These are phyloP conservation scores for Lomentospora prolificans DNA, from an alignment of 2,329 filamentous ascomycete species.

Conservation along the genomic window DNA sequence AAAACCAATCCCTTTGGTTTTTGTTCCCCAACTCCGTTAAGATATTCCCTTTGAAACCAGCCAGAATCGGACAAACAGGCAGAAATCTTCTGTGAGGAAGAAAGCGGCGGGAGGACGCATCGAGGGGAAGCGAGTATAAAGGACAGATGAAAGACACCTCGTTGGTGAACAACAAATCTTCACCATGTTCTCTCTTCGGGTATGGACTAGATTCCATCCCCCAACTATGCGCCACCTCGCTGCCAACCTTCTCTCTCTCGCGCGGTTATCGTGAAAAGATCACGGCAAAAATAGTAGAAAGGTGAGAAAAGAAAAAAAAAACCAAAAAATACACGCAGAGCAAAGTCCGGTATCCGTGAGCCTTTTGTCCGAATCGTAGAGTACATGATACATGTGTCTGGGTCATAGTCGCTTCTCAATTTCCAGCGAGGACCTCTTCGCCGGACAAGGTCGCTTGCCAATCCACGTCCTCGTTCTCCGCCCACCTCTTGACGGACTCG, in stretches of 20 bases:
- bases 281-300: neutral
- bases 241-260: neutral
- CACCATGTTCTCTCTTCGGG: neutral
- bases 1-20: slow-evolving; percentile 6
- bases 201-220: too few species aligned
- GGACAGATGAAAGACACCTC: too few species aligned
- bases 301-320: neutral
- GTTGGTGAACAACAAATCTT: too few species aligned
- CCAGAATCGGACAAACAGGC: neutral
- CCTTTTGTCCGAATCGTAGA: slow-evolving; percentile 1
- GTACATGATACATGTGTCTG: neutral
- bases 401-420: neutral
- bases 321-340: neutral
- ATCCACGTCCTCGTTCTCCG: slow-evolving; percentile 5
- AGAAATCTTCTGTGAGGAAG: neutral
- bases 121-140: neutral
- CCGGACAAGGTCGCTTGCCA: slow-evolving; percentile 5
- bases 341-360: neutral
- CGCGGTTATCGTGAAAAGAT: neutral
- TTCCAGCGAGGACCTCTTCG: slow-evolving; percentile 5
- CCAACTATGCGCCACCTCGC: too few species aligned
- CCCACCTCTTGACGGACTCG: slow-evolving; percentile 6
- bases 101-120: neutral
- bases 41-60: neutral
- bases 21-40: neutral